phyloP scores from a whole-genome alignment of 2,329 filamentous ascomycete genomes.

The Aspergillus sp. region DNA sequence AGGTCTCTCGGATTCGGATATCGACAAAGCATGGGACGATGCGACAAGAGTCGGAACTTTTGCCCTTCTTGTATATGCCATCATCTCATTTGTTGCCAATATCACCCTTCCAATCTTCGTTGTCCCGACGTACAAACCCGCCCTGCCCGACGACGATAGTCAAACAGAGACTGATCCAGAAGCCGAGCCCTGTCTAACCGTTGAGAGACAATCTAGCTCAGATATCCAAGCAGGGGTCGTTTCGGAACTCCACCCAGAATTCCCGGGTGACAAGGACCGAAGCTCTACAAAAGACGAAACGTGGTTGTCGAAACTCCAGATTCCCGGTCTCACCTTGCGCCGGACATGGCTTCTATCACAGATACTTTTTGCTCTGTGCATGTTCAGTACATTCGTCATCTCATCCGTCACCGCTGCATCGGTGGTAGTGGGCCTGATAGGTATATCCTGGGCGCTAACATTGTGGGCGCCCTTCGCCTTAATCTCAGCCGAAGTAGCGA shows the following conservation, averaged over 20 bases:
- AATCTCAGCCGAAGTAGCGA: slow-evolving; percentile 88
- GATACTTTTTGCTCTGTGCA: slow-evolving; percentile 76
- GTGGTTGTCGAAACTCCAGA: slow-evolving; percentile 64
- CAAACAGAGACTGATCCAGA: slow-evolving; percentile 13
- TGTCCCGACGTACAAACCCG: slow-evolving; percentile 67
- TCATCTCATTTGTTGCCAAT: slow-evolving; percentile 79
- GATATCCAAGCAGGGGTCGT: slow-evolving; percentile 31
- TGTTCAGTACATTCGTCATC: slow-evolving; percentile 81
- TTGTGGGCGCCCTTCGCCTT: slow-evolving; percentile 95
- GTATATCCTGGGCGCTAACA: slow-evolving; percentile 88
- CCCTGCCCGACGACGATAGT: slow-evolving; percentile 10
- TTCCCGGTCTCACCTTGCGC: slow-evolving; percentile 82
- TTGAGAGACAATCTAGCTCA: slow-evolving; percentile 32
- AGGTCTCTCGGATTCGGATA: slow-evolving; percentile 71
- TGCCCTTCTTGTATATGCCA: slow-evolving; percentile 82
- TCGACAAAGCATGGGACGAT: slow-evolving; percentile 77
- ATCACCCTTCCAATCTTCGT: slow-evolving; percentile 84
- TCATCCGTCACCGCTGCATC: slow-evolving; percentile 70
- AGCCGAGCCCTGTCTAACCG: slow-evolving; percentile 18
- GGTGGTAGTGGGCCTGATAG: slow-evolving; percentile 74
- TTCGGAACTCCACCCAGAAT: slow-evolving; percentile 31
- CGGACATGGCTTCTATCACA: slow-evolving; percentile 84
- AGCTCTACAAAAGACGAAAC: slow-evolving; percentile 22
- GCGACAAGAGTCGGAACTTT: slow-evolving; percentile 87
- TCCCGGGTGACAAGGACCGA: slow-evolving; percentile 10